These are phyloP conservation scores for Exophiala mesophila DNA, from an alignment of 2,329 filamentous ascomycete genomes.

Conservation along the genomic window DNA sequence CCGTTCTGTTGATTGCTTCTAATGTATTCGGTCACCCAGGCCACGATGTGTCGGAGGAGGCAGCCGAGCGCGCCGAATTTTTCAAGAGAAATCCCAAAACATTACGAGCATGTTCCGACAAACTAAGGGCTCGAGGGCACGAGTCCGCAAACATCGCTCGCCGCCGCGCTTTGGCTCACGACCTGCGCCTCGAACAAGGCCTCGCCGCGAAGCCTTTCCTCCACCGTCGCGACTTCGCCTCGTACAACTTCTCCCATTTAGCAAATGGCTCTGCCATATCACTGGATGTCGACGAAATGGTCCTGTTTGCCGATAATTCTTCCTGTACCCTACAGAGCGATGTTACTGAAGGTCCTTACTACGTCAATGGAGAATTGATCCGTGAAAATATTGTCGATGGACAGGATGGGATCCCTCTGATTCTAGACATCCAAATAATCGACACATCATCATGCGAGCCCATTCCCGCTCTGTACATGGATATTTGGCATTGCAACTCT, in stretches of 20 bases:
- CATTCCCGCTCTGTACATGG: constrained; percentile 33
- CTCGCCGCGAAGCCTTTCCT: constrained; percentile 27
- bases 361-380: constrained; percentile 37
- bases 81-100: constrained; percentile 38
- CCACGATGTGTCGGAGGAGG: constrained; percentile 46
- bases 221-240: constrained; percentile 34
- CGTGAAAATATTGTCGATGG: constrained; percentile 36
- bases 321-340: constrained; percentile 50
- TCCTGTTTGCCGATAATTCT: constrained; percentile 32
- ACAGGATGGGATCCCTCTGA: constrained; percentile 37
- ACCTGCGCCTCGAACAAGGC: constrained; percentile 40
- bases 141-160: constrained; percentile 43
- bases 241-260: constrained; percentile 31
- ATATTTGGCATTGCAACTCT: constrained; percentile 41
- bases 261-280: constrained; percentile 31
- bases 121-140: constrained; percentile 46
- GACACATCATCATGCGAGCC: constrained; percentile 41
- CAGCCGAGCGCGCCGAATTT: constrained; percentile 47
- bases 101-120: constrained; percentile 44
- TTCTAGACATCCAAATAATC: constrained; percentile 39
- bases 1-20: no score
- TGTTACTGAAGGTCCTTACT: constrained; percentile 53
- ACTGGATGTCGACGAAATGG: constrained; percentile 24
- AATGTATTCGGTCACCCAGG: constrained; percentile 46
- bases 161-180: constrained; percentile 39